Evolutionary conservation across 2,329 filamentous ascomycete species (phyloP), one percentile per base, ranked within the genome.

Genomic region (Hypoxylon sp.): DNA sequence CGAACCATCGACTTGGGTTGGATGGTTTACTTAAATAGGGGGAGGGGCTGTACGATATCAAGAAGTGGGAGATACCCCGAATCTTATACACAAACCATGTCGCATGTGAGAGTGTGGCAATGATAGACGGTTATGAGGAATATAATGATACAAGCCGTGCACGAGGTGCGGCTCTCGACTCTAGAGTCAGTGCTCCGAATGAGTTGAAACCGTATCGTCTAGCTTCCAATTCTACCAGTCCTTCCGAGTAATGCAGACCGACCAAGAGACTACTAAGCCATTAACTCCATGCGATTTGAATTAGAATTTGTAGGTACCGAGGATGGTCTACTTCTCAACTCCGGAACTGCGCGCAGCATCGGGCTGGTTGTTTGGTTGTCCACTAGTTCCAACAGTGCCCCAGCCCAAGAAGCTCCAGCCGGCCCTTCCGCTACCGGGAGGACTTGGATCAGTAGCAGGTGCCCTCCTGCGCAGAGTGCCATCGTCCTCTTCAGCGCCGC

Each of bases 401-500:
- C 75, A 76, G 11, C 75, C 74, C 9, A 75, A 61, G 18, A 76
- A 67, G 36, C 67, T 71, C 74, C 74, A 72, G 14, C 67, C 64
- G 33, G 71, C 50, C 16, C 68, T 71, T 36, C 69, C 67, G 18
- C 67, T 57, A 20, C 71, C 68, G 24, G 77, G 52, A 24, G 77
- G 52, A 18, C 49, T 65, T 68, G 61, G 52, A 74, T 70, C 60
- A 48, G 56, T 56, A 26, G 54, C 55, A 6, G 49, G 56, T 45
- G 68, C 59, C 64, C 70, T 62, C 65, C 71, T 67, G 65, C 80
- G 71, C 61, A 75, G 64, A 18, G 38, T 61, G 38, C 44, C 73
- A 8, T 72, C 81, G 30, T 81, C 82, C 46, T 87, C 86, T 73
- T 87, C 89, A 24, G 81, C 81, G 8, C 84, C 85, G 73, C 89